These are phyloP conservation scores for Bryoerythrophyllum caledonicum DNA, from an alignment of 225 moss, liverwort and hornwort genomes.

Conservation along the genomic window DNA sequence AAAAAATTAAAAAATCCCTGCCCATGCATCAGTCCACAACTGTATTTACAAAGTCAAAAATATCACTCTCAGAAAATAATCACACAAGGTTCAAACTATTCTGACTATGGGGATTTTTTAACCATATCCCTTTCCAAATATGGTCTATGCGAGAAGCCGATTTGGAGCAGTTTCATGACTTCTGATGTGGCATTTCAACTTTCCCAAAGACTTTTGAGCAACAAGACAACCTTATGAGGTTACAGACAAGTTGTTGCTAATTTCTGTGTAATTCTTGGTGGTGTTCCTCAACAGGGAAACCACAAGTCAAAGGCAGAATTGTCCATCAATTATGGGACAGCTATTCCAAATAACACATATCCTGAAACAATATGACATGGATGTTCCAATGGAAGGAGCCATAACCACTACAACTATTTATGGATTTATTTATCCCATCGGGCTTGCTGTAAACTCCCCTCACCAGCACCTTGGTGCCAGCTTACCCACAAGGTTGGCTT, in stretches of 20 bases:
- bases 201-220: neutral
- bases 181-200: neutral
- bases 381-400: conserved; percentile 5
- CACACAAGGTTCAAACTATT: too few relatives aligned
- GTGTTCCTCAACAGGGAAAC: neutral
- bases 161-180: neutral
- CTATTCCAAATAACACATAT: neutral
- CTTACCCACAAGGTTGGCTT: neutral
- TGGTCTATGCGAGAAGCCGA: neutral
- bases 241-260: neutral
- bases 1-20: too few relatives aligned
- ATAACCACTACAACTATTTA: neutral
- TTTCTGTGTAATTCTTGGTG: neutral
- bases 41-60: neutral
- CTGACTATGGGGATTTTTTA: neutral
- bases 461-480: neutral
- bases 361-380: neutral
- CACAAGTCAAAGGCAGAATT: neutral
- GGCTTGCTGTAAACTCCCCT: neutral
- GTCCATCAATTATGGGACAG: neutral
- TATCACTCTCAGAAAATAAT: too few relatives aligned
- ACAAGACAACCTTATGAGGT: neutral
- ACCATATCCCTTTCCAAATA: neutral
- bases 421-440: neutral
- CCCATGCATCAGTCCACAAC: neutral